Evolutionary conservation across 73 alveolate genomes (phyloP).

Genomic region (Paramecium sonneborni): DNA sequence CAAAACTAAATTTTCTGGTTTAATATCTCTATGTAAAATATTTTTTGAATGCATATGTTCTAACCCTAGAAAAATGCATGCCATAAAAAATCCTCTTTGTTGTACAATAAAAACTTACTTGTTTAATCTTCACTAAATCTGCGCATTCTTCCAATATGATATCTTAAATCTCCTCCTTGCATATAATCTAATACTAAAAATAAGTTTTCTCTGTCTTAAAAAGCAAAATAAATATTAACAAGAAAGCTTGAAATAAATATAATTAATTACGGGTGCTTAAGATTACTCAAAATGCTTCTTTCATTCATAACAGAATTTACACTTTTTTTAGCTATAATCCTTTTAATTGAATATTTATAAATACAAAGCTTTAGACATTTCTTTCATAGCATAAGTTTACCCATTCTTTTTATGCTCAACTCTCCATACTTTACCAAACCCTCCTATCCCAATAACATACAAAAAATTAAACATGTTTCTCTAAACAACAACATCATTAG

Average conservation of each 20-base stretch:
- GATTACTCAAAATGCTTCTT: constrained; percentile 49
- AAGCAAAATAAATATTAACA: constrained; percentile 91
- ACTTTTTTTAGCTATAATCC: constrained; percentile 64
- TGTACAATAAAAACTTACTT: constrained; percentile 60
- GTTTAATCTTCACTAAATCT: constrained; percentile 91
- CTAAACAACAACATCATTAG: constrained; percentile 21
- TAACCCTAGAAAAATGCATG: constrained; percentile 75
- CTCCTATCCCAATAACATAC: constrained; percentile 81
- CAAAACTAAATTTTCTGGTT: constrained; percentile 85
- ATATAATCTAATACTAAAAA: constrained; percentile 87
- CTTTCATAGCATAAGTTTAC: constrained; percentile 81
- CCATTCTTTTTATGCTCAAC: constrained; percentile 74
- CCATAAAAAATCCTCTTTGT: constrained; percentile 73
- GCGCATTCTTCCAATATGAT: constrained; percentile 80
- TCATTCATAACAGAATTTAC: constrained; percentile 62
- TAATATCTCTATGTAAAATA: constrained; percentile 82
- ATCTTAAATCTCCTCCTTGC: constrained; percentile 95
- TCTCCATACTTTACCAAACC: constrained; percentile 88
- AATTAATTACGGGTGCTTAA: constrained; percentile 63
- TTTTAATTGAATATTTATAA: neutral
- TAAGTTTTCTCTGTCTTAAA: constrained; percentile 89
- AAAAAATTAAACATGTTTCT: constrained; percentile 76
- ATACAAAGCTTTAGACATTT: constrained; percentile 69
- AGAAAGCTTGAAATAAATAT: constrained; percentile 63
- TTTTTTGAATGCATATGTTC: constrained; percentile 76